Evolutionary conservation across 1,284 basidiomycete species (phyloP).

Genomic region (Termitomyces sp.): DNA sequence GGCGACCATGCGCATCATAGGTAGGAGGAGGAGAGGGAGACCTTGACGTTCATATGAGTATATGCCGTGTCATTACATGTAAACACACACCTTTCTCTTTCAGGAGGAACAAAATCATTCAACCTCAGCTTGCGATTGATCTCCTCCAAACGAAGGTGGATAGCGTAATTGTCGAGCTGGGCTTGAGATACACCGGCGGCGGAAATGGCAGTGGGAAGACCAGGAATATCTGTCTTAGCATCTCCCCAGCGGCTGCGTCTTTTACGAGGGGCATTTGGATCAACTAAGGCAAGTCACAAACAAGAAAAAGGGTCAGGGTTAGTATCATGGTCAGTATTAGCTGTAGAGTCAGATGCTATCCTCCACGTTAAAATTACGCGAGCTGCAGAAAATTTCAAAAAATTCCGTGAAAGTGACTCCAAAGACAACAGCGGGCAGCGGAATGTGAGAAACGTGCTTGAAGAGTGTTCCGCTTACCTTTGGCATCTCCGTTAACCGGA

Average conservation of each 20-base stretch:
- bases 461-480: constrained; percentile 43
- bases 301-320: constrained; percentile 42
- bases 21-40: constrained; percentile 96
- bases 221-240: constrained; percentile 81
- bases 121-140: constrained; percentile 92
- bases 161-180: constrained; percentile 94
- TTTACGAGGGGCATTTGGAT: constrained; percentile 82
- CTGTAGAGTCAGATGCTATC: constrained; percentile 30
- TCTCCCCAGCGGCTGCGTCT: constrained; percentile 95
- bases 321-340: constrained; percentile 55
- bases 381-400: constrained; percentile 17
- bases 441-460: constrained; percentile 6
- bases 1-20: constrained; percentile 94
- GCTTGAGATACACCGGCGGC: constrained; percentile 87
- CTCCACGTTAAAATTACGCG: constrained; percentile 22
- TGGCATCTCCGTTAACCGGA: constrained; percentile 44
- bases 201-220: constrained; percentile 88
- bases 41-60: constrained; percentile 36
- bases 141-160: constrained; percentile 92
- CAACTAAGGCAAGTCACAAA: constrained; percentile 47
- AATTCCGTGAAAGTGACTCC: constrained; percentile 17
- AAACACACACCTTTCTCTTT: constrained; percentile 75
- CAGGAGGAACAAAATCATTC: constrained; percentile 95
- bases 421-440: constrained; percentile 11
- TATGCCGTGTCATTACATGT: constrained; percentile 17